These are phyloP conservation scores for Peronosclerospora sorghi DNA, from an alignment of 352 stramenopile species.

Conservation along the genomic window DNA sequence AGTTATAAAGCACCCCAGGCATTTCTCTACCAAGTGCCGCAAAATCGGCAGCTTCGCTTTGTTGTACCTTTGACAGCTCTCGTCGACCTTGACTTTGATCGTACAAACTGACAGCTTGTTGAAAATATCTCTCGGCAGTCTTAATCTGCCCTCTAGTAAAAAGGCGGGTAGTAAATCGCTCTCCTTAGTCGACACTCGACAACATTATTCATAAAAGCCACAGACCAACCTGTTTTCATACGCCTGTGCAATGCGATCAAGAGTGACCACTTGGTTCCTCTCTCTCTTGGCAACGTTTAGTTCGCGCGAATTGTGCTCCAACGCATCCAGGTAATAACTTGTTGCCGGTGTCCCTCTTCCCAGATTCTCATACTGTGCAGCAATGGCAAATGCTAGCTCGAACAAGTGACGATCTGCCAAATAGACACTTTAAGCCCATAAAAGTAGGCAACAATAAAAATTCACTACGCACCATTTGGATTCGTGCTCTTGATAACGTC, in stretches of 20 bases:
- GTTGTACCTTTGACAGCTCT: slow-evolving; percentile 18
- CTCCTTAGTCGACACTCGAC: neutral
- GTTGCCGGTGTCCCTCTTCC: slow-evolving; percentile 28
- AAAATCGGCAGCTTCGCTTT: slow-evolving; percentile 13
- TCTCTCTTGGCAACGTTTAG: slow-evolving; percentile 26
- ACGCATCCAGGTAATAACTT: slow-evolving; percentile 59
- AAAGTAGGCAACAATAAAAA: neutral
- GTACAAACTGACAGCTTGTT: slow-evolving; percentile 19
- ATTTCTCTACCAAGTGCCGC: slow-evolving; percentile 24
- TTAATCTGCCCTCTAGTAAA: slow-evolving; percentile 4
- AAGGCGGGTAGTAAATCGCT: neutral
- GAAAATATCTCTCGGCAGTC: slow-evolving; percentile 26
- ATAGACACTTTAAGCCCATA: neutral
- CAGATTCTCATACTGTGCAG: slow-evolving; percentile 61
- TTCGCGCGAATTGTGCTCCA: slow-evolving; percentile 27
- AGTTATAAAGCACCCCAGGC: slow-evolving; percentile 27
- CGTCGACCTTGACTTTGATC: slow-evolving; percentile 19
- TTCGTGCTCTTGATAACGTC: slow-evolving; percentile 55
- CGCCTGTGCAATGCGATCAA: slow-evolving; percentile 69
- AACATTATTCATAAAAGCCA: neutral
- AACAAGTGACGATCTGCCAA: slow-evolving; percentile 63
- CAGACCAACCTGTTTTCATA: slow-evolving; percentile 42
- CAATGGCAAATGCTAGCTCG: slow-evolving; percentile 62
- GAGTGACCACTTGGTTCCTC: slow-evolving; percentile 46
- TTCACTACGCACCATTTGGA: slow-evolving; percentile 27